Evolutionary conservation across 495 filamentous ascomycete genomes (phyloP).

Genomic region (Annulohypoxylon bovei): DNA sequence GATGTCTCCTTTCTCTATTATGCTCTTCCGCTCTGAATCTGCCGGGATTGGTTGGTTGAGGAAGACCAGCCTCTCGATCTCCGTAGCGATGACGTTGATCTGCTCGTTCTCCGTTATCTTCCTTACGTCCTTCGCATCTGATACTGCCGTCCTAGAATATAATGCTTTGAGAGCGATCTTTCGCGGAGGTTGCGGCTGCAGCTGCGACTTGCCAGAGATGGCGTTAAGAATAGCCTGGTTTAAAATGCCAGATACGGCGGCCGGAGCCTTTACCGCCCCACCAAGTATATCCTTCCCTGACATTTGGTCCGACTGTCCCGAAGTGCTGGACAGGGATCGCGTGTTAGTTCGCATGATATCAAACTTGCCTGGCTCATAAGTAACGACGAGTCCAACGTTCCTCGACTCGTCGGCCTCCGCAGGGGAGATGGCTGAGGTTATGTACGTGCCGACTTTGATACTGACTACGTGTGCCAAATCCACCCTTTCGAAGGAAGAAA

Average conservation of each 20-base stretch:
- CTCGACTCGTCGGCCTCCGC: constrained; percentile 75
- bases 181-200: constrained; percentile 37
- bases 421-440: constrained; percentile 82
- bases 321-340: constrained; percentile 73
- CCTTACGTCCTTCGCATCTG: constrained; percentile 52
- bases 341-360: constrained; percentile 85
- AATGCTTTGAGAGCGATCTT: constrained; percentile 69
- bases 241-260: constrained; percentile 25
- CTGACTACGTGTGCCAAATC: constrained; percentile 73
- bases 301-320: constrained; percentile 40
- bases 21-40: constrained; percentile 46
- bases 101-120: constrained; percentile 73
- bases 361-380: constrained; percentile 72
- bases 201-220: constrained; percentile 39
- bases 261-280: constrained; percentile 20
- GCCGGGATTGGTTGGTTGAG: constrained; percentile 50
- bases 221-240: constrained; percentile 41
- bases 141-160: constrained; percentile 61
- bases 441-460: constrained; percentile 84
- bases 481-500: constrained; percentile 88
- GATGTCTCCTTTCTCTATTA: constrained; percentile 78
- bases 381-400: constrained; percentile 85
- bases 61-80: constrained; percentile 60
- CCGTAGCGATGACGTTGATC: constrained; percentile 73
- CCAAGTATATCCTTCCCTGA: constrained; percentile 28